Evolutionary conservation across 1,284 basidiomycete genomes (phyloP), one percentile per base, ranked within the genome.

Genomic region (Heimioporus retisporus): DNA sequence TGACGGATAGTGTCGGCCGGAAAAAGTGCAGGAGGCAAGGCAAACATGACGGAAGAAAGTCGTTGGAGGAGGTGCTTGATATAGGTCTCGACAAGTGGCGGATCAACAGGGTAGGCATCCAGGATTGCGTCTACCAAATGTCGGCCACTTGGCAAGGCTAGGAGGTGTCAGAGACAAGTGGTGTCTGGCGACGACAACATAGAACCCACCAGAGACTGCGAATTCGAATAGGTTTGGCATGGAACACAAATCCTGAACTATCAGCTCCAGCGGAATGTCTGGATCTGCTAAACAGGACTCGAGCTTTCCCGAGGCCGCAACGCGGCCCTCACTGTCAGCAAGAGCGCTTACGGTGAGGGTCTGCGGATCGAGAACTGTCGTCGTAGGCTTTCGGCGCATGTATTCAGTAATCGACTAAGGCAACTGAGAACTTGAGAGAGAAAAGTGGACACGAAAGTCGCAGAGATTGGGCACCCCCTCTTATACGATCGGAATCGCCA

Each of bases 241-340:
- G 7, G 75, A 71, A 35, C 78, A 69, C 65, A 79, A 64, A 62
- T 80, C 73, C 66, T 75, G 75, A n/a, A 76, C 14, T 66, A 78
- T 69, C 72, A 76, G 74, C 65, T 65, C 71, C 74, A 76, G 71
- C 63, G 51, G 60, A 1, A 55, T n/a, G 53, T 72, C 71, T 70
- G 77, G 66, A 42, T 64, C 74, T 68, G 65, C 68, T 73, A 77
- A 72, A 69, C 76, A 72, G 68, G 75, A 76, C 71, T 78, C 73
- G 65, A 76, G 68, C 25, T 28, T 65, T 44, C 48, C 64, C 23
- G 67, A 56, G 21, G 75, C 75, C 8, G 57, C 60, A 53, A 50
- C 42, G 31, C 71, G 67, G 21, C 68, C 72, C 18, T 68, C 63
- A 56, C 64, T 66, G 56, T 64, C 35, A 59, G 68, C 65, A 40